Conservation (phyloP, 441 rosid species). For the Syzygium syzygioides region DNA sequence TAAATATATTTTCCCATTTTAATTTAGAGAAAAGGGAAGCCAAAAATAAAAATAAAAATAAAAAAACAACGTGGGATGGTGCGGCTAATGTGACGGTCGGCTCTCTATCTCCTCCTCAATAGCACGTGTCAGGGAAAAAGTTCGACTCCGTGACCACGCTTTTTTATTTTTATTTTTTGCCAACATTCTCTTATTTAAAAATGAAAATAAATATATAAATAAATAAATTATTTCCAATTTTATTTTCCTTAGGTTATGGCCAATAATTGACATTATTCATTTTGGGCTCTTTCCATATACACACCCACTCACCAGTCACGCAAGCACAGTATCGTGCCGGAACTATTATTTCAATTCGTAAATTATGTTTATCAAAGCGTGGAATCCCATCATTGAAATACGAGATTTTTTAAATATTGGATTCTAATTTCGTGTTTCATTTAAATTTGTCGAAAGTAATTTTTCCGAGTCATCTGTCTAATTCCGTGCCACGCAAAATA, state of each 20-base stretch:
- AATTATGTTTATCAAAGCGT: not conserved
- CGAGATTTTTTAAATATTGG: not conserved
- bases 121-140: not conserved
- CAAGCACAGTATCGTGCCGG: not conserved
- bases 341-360: not conserved
- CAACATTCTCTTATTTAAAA: not conserved
- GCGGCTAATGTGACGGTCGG: not conserved
- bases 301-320: not conserved
- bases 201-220: not conserved
- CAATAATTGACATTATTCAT: not conserved
- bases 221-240: not conserved
- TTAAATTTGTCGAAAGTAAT: not conserved
- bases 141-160: not conserved
- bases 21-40: not conserved
- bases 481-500: not conserved
- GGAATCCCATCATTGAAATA: not conserved
- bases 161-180: not conserved
- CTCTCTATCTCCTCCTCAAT: not conserved
- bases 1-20: not conserved
- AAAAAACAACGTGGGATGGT: not conserved
- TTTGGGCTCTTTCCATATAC: not conserved
- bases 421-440: not conserved
- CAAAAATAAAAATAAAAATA: not conserved
- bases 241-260: not conserved
- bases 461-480: not conserved